Conservation (phyloP, 2,329 filamentous ascomycete genomes). For the Fusarium paranaense region DNA sequence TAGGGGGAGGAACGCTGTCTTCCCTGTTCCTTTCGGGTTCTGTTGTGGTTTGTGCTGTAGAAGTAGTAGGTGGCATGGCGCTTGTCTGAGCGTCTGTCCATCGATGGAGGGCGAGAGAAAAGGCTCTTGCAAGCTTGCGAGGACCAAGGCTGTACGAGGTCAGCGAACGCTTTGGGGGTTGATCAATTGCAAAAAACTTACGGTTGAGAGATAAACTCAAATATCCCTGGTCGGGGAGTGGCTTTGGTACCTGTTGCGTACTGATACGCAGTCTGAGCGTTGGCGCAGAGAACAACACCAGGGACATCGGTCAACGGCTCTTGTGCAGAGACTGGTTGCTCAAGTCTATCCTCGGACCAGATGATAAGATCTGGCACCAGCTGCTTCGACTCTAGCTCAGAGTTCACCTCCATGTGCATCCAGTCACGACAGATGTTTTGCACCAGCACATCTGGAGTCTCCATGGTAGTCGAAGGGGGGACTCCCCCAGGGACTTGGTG, state of each 20-base stretch:
- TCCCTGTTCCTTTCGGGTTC: background rate
- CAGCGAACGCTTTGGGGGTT: background rate
- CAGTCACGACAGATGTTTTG: slow-evolving; percentile 17
- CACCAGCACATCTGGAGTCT: slow-evolving; percentile 10
- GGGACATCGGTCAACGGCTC: slow-evolving; percentile 20
- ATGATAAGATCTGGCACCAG: slow-evolving; percentile 45
- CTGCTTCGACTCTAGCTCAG: background rate
- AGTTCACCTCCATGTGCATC: slow-evolving; percentile 37
- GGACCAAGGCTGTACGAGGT: slow-evolving; percentile 47
- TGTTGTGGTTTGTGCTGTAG: background rate
- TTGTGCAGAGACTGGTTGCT: background rate
- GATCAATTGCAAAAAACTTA: slow-evolving; percentile 33
- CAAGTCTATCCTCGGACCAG: slow-evolving; percentile 32
- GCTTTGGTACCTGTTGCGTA: slow-evolving; percentile 33
- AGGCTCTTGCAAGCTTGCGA: slow-evolving; percentile 51
- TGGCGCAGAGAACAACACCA: slow-evolving; percentile 49
- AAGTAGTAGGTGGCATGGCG: background rate
- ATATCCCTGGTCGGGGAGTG: slow-evolving; percentile 35
- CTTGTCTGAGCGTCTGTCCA: slow-evolving; percentile 39
- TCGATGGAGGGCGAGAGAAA: slow-evolving; percentile 42
- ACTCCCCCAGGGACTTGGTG: background rate
- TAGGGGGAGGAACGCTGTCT: background rate
- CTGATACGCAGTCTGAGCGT: slow-evolving; percentile 47
- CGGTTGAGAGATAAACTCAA: slow-evolving; percentile 55
- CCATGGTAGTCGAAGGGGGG: background rate